Evolutionary conservation across 192 early-diverging fungal genomes (phyloP).

Genomic region (Piromyces sp.): DNA sequence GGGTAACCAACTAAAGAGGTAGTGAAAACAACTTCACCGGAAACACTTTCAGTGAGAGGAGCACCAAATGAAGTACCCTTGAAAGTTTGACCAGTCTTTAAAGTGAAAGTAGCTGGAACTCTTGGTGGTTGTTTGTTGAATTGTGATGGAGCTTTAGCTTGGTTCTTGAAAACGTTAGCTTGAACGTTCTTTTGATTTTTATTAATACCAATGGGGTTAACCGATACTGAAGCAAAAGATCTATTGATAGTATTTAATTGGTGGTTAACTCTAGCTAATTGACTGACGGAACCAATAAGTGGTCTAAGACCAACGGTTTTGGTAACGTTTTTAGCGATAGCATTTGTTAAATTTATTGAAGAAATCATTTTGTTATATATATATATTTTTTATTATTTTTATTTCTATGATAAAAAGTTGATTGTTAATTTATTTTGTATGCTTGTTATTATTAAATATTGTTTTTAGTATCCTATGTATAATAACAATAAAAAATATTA

Average conservation of each 20-base stretch:
- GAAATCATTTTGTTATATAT: neutral
- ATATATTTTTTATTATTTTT: neutral
- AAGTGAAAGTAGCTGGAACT: constrained; percentile 48
- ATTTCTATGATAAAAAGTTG: neutral
- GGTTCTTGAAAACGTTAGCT: neutral
- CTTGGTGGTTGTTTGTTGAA: constrained; percentile 13
- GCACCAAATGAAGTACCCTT: constrained; percentile 78
- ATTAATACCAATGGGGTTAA: neutral
- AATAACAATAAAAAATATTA: too few relatives aligned
- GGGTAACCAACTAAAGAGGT: constrained; percentile 89
- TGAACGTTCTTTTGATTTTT: neutral
- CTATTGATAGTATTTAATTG: neutral
- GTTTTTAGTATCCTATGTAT: too few relatives aligned
- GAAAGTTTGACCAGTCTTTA: constrained; percentile 68
- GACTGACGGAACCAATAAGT: neutral
- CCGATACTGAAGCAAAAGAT: neutral
- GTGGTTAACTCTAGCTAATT: neutral
- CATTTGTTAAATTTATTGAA: neutral
- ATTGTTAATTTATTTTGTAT: neutral
- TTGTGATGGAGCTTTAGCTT: neutral
- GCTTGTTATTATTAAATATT: too few relatives aligned
- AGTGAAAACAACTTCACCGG: constrained; percentile 89
- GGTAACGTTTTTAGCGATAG: neutral
- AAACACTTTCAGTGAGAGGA: constrained; percentile 24
- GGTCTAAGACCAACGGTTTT: neutral